Evolutionary conservation across 208 protist genomes (phyloP).

Genomic region (Trypanosoma caninum): DNA sequence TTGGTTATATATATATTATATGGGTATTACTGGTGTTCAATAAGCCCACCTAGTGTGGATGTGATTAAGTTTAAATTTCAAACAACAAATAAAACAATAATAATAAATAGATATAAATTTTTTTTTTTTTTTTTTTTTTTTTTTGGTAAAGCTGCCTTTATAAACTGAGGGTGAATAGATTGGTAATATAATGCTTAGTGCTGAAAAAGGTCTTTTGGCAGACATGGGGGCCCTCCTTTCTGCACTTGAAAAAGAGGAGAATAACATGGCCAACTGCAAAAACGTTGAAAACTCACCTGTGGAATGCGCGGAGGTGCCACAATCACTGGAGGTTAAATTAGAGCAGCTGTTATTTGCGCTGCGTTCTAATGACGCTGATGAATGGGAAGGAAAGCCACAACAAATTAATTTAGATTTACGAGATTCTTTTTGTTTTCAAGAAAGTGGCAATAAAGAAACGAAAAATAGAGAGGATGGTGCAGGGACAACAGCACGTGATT

Average conservation of each 20-base stretch:
- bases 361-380: conserved; percentile 12
- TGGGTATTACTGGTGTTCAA: too few relatives aligned
- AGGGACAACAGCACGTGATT: background rate
- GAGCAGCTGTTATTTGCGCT: conserved; percentile 15
- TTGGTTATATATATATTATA: too few relatives aligned
- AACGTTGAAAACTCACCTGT: background rate
- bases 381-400: conserved; percentile 20
- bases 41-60: too few relatives aligned
- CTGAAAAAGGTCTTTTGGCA: conserved; percentile 4
- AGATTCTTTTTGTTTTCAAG: background rate
- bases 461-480: background rate
- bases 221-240: conserved; percentile 18
- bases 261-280: background rate
- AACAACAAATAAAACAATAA: background rate
- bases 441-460: background rate
- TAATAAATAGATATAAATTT: background rate
- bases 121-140: conserved; percentile 2
- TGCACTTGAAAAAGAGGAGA: background rate
- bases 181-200: background rate
- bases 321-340: conserved; percentile 24
- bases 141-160: background rate
- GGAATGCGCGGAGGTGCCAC: background rate
- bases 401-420: conserved; percentile 14
- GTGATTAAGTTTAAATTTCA: too few relatives aligned
- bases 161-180: background rate